Conservation (phyloP, 768 basidiomycete genomes). For the Serendipita sp. region DNA sequence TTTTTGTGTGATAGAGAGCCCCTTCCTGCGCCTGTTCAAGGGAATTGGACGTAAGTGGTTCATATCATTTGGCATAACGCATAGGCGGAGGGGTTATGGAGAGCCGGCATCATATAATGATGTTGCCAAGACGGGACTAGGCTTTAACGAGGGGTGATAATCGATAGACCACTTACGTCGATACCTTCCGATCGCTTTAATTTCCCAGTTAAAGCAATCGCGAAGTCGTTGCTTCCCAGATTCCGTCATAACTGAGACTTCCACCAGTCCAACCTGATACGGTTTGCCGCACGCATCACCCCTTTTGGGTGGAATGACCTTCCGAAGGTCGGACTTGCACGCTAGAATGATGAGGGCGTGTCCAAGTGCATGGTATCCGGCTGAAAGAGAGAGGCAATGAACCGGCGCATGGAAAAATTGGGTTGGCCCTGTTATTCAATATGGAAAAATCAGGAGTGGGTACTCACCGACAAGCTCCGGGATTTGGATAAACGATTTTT, state of each 20-base stretch:
- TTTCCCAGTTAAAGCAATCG: conserved; percentile 54
- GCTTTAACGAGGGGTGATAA: not conserved
- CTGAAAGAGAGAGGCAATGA: conserved; percentile 23
- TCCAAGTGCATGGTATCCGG: conserved; percentile 37
- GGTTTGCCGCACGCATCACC: conserved; percentile 35
- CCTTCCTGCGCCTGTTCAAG: not conserved
- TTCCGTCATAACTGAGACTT: conserved; percentile 43
- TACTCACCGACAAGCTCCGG: conserved; percentile 55
- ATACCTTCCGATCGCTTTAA: conserved; percentile 44
- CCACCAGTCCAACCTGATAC: conserved; percentile 65
- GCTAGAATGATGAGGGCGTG: conserved; percentile 63
- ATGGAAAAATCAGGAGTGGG: not conserved
- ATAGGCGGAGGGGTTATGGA: not conserved
- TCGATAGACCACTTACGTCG: conserved; percentile 13
- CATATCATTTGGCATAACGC: not conserved
- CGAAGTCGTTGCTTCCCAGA: conserved; percentile 57
- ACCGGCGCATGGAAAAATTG: conserved; percentile 5
- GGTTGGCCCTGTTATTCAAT: conserved; percentile 8
- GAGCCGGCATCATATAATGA: not conserved
- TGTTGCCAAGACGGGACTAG: not conserved
- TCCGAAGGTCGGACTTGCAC: conserved; percentile 66
- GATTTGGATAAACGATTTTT: conserved; percentile 47
- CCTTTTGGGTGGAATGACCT: conserved; percentile 38
- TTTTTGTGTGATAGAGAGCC: not conserved
- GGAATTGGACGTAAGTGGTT: no score